Conservation (phyloP, 2,329 filamentous ascomycete species). For the Monosporascus sp. region DNA sequence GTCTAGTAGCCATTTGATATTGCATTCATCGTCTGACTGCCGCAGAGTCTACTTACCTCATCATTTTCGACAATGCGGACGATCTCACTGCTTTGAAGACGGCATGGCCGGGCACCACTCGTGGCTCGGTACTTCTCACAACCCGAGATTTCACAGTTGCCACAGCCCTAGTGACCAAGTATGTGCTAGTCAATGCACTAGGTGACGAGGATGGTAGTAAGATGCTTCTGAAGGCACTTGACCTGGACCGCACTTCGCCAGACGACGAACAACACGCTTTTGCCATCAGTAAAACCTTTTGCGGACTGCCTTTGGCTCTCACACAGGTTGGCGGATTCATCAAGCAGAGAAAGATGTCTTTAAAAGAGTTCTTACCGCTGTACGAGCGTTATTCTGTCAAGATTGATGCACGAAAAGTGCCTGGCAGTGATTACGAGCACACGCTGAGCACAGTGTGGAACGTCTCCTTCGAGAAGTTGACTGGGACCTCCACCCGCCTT, state of each 20-base stretch:
- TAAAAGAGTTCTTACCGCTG: slow-evolving; percentile 22
- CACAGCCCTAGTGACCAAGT: slow-evolving; percentile 1
- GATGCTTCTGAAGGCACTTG: slow-evolving; percentile 22
- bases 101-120: slow-evolving; percentile 18
- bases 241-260: slow-evolving; percentile 12
- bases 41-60: slow-evolving; percentile 10
- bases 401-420: slow-evolving; percentile 18
- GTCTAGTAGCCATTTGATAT: neutral
- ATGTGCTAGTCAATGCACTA: slow-evolving; percentile 4
- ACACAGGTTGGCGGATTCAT: slow-evolving; percentile 26
- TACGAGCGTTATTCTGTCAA: slow-evolving; percentile 23
- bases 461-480: slow-evolving; percentile 20
- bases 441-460: slow-evolving; percentile 26
- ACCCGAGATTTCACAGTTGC: slow-evolving; percentile 10
- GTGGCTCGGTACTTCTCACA: slow-evolving; percentile 10
- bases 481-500: slow-evolving; percentile 13
- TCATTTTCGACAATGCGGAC: slow-evolving; percentile 28
- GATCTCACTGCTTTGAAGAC: slow-evolving; percentile 17
- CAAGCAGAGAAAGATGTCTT: slow-evolving; percentile 14
- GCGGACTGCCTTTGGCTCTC: slow-evolving; percentile 25
- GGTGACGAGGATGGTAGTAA: slow-evolving; percentile 9
- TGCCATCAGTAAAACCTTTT: slow-evolving; percentile 16
- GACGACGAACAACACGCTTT: slow-evolving; percentile 8
- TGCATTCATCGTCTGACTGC: neutral
- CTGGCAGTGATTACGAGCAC: slow-evolving; percentile 20